Evolutionary conservation across 495 filamentous ascomycete species (phyloP), one percentile per base, ranked within the genome.

Genomic region (Podospora sp.): DNA sequence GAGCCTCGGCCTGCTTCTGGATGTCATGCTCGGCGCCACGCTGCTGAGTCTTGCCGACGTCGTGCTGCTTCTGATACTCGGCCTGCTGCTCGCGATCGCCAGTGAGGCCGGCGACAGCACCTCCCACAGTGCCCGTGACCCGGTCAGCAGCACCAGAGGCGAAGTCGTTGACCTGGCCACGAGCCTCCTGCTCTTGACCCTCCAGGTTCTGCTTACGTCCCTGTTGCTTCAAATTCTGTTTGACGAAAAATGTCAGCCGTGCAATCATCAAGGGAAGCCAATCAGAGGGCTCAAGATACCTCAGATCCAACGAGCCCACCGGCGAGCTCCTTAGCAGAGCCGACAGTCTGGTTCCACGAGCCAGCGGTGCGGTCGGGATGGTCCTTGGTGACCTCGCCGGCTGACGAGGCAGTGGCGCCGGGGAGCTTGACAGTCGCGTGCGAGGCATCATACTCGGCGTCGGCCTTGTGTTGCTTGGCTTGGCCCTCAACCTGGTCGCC

Each of bases 11-110:
- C 80, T 90, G 84, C 86, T 92, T 93, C 71, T 87, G 77, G 64
- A 97, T 86, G 75, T 97, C 94, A 25, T 81, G 78, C 86, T 97
- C 94, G 12, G 89, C 94, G 62, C 94, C 90, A 14, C 94, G 84
- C 83, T 96, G 90, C 74, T 85, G 82, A 25, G 90, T 93, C 87
- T 97, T 97, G 36, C 94, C 94, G 70, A 85, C 78, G 74, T 96
- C 94, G 71, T 96, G 94, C 75, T 89, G 82, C 55, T 85, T 73
- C 77, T 88, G 81, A 58, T 84, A 87, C 69, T 86, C 81, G 11
- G 74, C 66, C 81, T 96, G 82, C 52, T 85, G 85, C 33, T 80
- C 79, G 6, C 80, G 75, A 74, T 98, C 89, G 24, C 94, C 93
- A 7, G 87, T 89, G 9, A 96, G 63, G 21, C 87, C 86, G 22